A percentile compares a stretch with the other conserved stretches of the same genome.
Evolutionary conservation across 805 yeast genomes (phyloP).

Genomic region (Zygosaccharomyces lentus): DNA sequence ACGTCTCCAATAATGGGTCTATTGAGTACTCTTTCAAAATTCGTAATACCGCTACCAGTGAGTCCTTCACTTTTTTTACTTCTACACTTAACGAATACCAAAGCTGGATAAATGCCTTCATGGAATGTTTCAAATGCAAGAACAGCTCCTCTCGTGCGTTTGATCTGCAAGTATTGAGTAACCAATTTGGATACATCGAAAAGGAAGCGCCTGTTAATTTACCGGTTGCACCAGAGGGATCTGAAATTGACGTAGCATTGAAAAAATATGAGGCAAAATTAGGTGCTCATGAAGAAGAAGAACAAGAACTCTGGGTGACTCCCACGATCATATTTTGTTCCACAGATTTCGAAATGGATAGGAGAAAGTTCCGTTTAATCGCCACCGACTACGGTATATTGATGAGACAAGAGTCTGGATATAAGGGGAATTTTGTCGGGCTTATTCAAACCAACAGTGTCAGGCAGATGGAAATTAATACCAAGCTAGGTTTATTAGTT

Average conservation of each 20-base stretch:
- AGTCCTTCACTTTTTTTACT: constrained; percentile 49
- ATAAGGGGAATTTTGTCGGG: constrained; percentile 15
- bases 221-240: constrained; percentile 49
- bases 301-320: constrained; percentile 26
- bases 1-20: constrained; percentile 15
- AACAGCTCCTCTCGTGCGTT: constrained; percentile 50
- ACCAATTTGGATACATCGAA: constrained; percentile 62
- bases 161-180: constrained; percentile 48
- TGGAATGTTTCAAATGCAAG: constrained; percentile 43
- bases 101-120: constrained; percentile 53
- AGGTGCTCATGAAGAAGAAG: constrained; percentile 13
- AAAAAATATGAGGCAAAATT: constrained; percentile 28
- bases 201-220: constrained; percentile 46
- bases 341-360: constrained; percentile 43
- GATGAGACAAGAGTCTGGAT: constrained; percentile 33
- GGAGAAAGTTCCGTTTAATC: constrained; percentile 45
- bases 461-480: constrained; percentile 48
- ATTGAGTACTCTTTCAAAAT: constrained; percentile 42
- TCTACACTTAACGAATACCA: constrained; percentile 47
- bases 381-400: constrained; percentile 67
- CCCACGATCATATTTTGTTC: constrained; percentile 43
- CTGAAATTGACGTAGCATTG: constrained; percentile 46
- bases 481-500: constrained; percentile 50
- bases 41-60: constrained; percentile 53
- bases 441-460: constrained; percentile 42